A percentile compares a stretch with the other conserved stretches of the same genome.
These are phyloP conservation scores for Backusella tarrabulga DNA, from an alignment of 192 early-diverging fungal genomes.

Conservation along the genomic window DNA sequence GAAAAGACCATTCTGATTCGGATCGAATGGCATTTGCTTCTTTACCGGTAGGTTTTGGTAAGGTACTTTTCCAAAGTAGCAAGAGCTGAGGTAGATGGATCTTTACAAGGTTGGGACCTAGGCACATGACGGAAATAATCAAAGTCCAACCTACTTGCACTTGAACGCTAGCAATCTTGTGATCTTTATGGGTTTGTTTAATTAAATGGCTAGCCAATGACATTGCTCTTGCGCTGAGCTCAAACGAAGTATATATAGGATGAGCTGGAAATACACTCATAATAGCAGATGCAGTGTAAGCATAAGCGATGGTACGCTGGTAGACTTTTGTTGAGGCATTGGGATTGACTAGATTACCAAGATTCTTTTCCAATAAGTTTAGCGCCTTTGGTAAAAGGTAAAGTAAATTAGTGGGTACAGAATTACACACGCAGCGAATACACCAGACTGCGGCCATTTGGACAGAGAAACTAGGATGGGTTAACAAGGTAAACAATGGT, in stretches of 20 bases:
- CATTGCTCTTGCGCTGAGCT: constrained; percentile 76
- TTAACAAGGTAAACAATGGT: constrained; percentile 66
- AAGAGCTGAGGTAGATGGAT: constrained; percentile 77
- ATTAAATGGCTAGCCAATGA: constrained; percentile 74
- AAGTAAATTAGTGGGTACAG: constrained; percentile 62
- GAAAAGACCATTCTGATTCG: constrained; percentile 65
- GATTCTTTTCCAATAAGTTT: constrained; percentile 69
- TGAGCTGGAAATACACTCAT: constrained; percentile 66
- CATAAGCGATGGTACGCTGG: constrained; percentile 59
- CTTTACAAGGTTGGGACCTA: constrained; percentile 81
- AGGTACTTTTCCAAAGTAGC: constrained; percentile 75
- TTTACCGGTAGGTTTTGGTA: constrained; percentile 72
- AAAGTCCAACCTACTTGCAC: constrained; percentile 78
- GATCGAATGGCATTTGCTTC: constrained; percentile 53
- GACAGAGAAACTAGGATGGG: constrained; percentile 67
- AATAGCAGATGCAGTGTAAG: constrained; percentile 61
- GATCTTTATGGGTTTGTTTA: constrained; percentile 61
- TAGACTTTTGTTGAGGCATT: constrained; percentile 41
- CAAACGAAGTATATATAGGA: constrained; percentile 73
- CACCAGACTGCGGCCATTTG: constrained; percentile 73
- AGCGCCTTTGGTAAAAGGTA: constrained; percentile 64
- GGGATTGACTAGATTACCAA: constrained; percentile 56
- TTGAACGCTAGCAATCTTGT: constrained; percentile 58
- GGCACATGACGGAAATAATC: constrained; percentile 68
- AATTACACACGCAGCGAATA: constrained; percentile 64